Evolutionary conservation across 2,329 filamentous ascomycete species (phyloP).

Genomic region (Hypoxylon sp.): DNA sequence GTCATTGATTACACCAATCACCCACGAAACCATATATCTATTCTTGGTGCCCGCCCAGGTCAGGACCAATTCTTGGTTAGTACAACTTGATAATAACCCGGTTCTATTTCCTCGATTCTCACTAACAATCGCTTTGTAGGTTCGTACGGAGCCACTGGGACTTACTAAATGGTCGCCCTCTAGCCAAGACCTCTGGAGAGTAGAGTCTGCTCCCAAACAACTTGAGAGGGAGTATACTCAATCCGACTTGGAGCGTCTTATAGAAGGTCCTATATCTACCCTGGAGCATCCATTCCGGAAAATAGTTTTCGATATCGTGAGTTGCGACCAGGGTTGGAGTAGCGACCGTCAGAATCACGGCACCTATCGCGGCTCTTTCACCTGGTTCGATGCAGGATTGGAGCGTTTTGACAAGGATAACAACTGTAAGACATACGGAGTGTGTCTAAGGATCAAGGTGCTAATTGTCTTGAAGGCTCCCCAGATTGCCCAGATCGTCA

Average conservation of each 20-base stretch:
- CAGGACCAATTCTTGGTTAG: conserved; percentile 62
- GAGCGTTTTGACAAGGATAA: conserved; percentile 66
- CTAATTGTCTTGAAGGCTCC: conserved; percentile 38
- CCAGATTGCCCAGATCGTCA: conserved; percentile 39
- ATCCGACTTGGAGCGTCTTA: conserved; percentile 57
- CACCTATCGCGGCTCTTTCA: conserved; percentile 66
- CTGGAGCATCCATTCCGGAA: conserved; percentile 69
- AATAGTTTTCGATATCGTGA: conserved; percentile 71
- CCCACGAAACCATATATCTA: conserved; percentile 18
- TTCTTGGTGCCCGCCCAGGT: conserved; percentile 38
- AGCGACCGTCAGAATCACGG: conserved; percentile 53
- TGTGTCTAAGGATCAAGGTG: not conserved
- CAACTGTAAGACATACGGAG: conserved; percentile 42
- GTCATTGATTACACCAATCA: conserved; percentile 51
- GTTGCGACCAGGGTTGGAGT: conserved; percentile 73
- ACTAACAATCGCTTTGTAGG: conserved; percentile 46
- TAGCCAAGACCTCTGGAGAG: conserved; percentile 46
- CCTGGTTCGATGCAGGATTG: conserved; percentile 75
- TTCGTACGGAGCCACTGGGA: conserved; percentile 61
- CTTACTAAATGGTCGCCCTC: conserved; percentile 54
- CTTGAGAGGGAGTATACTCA: conserved; percentile 53
- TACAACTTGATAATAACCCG: conserved; percentile 11
- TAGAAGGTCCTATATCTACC: conserved; percentile 58
- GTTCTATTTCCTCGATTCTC: not conserved
- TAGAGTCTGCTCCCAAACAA: conserved; percentile 41